phyloP scores from a whole-genome alignment of 2,329 filamentous ascomycete genomes.

The Colletotrichum coccodes region DNA sequence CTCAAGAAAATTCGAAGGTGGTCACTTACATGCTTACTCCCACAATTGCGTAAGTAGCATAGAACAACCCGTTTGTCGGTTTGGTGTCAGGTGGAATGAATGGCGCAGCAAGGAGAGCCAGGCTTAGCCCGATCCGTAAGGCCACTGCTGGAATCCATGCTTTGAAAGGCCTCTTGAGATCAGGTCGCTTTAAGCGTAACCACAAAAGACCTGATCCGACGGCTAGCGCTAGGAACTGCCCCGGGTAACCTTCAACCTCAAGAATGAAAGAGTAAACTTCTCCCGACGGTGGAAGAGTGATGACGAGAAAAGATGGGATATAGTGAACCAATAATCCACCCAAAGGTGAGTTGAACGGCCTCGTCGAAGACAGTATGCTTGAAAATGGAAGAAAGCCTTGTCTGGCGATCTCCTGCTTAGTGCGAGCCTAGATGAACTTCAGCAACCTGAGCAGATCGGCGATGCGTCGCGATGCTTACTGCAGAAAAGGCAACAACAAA shows the following conservation, averaged over 20 bases:
- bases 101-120: conserved; percentile 67
- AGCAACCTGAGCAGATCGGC: conserved; percentile 14
- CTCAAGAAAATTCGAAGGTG: background rate
- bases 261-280: conserved; percentile 79
- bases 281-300: conserved; percentile 70
- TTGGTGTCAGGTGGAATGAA: conserved; percentile 68
- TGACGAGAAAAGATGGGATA: conserved; percentile 74
- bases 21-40: conserved; percentile 61
- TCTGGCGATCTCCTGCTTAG: conserved; percentile 78
- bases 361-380: conserved; percentile 68
- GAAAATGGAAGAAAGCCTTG: conserved; percentile 77
- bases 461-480: conserved; percentile 50
- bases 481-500: conserved; percentile 77
- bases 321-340: conserved; percentile 77
- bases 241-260: conserved; percentile 76
- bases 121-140: conserved; percentile 62
- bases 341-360: conserved; percentile 73
- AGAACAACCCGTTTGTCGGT: conserved; percentile 57
- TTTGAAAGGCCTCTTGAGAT: conserved; percentile 71
- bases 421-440: conserved; percentile 60
- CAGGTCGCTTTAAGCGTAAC: conserved; percentile 67
- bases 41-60: conserved; percentile 64
- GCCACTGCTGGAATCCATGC: conserved; percentile 71
- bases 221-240: conserved; percentile 68
- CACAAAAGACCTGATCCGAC: conserved; percentile 68